Conservation (phyloP, 345 rosid genomes). For the Ceriops tagal region DNA sequence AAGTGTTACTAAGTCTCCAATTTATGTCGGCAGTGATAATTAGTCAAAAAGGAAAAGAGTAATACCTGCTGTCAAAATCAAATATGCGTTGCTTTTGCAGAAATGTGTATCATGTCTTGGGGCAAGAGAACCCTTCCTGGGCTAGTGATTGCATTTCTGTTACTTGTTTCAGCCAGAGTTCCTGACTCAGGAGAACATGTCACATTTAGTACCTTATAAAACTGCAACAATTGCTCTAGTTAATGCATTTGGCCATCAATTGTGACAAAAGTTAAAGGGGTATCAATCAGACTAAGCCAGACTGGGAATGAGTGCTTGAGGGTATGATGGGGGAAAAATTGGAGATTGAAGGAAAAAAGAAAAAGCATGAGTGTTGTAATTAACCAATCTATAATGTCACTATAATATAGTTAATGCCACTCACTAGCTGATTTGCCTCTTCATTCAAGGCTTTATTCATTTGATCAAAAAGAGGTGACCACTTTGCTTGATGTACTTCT, state of each 20-base stretch:
- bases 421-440: slow-evolving; percentile 3
- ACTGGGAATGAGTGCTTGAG: too few species aligned
- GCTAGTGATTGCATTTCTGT: neutral
- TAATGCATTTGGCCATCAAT: too few species aligned
- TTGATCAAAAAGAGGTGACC: neutral
- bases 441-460: neutral
- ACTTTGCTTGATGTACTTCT: slow-evolving; percentile 3
- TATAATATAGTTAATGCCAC: neutral
- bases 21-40: too few species aligned
- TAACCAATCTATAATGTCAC: neutral
- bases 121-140: neutral
- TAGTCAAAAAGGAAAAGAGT: neutral
- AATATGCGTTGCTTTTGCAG: neutral
- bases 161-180: slow-evolving; percentile 14
- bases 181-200: neutral
- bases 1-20: too few species aligned
- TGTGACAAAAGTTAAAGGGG: too few species aligned
- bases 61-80: neutral
- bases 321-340: too few species aligned
- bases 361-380: neutral
- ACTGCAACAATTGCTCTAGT: too few species aligned
- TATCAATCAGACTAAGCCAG: too few species aligned
- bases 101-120: neutral
- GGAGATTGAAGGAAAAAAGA: too few species aligned
- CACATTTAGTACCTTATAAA: neutral